Conservation (phyloP, 768 basidiomycete genomes). For the Pleurotus tuber-regium region DNA sequence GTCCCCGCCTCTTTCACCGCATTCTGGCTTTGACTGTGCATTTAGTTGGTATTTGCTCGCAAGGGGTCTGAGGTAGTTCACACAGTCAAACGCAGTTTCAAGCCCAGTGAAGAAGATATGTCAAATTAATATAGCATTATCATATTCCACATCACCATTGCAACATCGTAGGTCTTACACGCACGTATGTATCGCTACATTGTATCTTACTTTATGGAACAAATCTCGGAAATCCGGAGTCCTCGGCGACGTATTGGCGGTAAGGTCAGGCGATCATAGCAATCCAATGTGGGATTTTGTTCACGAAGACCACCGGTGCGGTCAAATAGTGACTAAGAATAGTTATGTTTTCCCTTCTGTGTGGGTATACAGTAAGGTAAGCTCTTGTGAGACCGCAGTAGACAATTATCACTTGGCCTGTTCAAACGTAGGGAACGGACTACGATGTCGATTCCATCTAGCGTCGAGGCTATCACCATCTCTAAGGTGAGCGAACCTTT, state of each 20-base stretch:
- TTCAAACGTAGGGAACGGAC: too few relatives aligned
- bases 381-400: too few relatives aligned
- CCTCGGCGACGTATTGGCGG: too few relatives aligned
- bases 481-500: conserved; percentile 38
- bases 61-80: conserved; percentile 78
- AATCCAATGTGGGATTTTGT: too few relatives aligned
- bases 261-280: too few relatives aligned
- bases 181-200: too few relatives aligned
- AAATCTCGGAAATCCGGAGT: too few relatives aligned
- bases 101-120: conserved; percentile 18
- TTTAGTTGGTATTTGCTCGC: conserved; percentile 78
- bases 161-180: too few relatives aligned
- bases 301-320: too few relatives aligned
- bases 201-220: too few relatives aligned
- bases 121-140: background rate
- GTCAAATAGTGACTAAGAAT: background rate
- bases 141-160: background rate
- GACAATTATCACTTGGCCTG: too few relatives aligned
- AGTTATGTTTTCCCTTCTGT: background rate
- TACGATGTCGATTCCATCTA: conserved; percentile 54
- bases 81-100: conserved; percentile 70
- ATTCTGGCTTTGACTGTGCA: too few relatives aligned
- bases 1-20: conserved; percentile 23
- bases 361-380: background rate
- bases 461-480: conserved; percentile 71